Evolutionary conservation across 1,284 basidiomycete genomes (phyloP), one percentile per base, ranked within the genome.

Genomic region (Phlebopus sp.): DNA sequence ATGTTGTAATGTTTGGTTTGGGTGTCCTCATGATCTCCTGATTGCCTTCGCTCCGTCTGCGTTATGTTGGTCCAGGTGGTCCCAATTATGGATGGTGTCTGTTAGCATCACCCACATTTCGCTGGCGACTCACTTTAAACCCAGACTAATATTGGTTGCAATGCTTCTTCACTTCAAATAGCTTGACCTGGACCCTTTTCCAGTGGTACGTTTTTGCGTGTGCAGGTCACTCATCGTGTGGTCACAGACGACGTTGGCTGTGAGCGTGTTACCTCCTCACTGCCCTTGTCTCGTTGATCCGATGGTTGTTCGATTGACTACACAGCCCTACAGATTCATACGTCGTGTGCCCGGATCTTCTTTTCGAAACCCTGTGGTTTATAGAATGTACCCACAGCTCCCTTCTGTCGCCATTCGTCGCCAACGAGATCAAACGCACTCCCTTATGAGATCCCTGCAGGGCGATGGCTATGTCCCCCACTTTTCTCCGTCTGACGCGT

Each of bases 101-200:
- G 32, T 5, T 6, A 37, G 10, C 43, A 14, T 7, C 42, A 41
- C 19, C 41, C 13, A n/a, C 32, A 9, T 15, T 34, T 36, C 25
- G 36, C 43, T 37, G 30, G 17, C 25, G 25, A 14, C 4, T 21
- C 10, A 19, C 31, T 39, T 17, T 45, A 14, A 21, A 37, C 18
- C 31, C 37, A 18, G 31, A 19, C 15, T 18, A 11, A 9, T 35
- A 9, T 25, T 30, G 36, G n/a, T 37, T 21, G 18, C 40, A 31
- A 30, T 31, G 30, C 39, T 50, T 50, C 47, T 49, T 42, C n/a
- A 14, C 30, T 50, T 49, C 47, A 50, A 30, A 49, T 37, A 40
- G 21, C 29, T 39, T 47, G 30, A 49, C 47, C 39, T n/a, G n/a
- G n/a, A n/a, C n/a, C n/a, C n/a, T 49, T 32, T 30, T n/a, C 19